Conservation (phyloP, 345 rosid species). For the Eucalyptus polybractea region DNA sequence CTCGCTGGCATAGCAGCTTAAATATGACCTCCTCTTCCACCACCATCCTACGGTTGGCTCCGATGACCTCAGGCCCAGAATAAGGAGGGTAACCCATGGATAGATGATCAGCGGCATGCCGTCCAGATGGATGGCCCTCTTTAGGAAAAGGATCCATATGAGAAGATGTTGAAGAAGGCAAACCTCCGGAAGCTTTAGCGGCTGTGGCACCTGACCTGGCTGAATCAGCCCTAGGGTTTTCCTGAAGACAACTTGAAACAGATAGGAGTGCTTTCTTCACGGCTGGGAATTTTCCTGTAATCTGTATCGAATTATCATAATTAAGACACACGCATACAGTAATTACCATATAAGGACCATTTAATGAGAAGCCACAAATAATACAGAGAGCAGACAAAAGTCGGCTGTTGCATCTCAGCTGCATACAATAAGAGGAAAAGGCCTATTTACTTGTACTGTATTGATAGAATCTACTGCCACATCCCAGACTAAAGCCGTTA, state of each 20-base stretch:
- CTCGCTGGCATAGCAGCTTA: conserved; percentile 56
- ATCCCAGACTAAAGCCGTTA: neutral
- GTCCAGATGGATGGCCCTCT: conserved; percentile 32
- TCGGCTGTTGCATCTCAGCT: neutral
- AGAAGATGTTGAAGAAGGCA: conserved; percentile 12
- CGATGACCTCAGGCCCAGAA: conserved; percentile 34
- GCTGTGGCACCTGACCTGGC: neutral
- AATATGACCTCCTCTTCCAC: conserved; percentile 53
- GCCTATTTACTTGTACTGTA: neutral
- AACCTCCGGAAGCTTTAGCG: neutral
- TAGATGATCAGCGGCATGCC: conserved; percentile 27
- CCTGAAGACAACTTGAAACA: conserved; percentile 38
- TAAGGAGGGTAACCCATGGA: conserved; percentile 44
- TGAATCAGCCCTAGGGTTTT: conserved; percentile 19
- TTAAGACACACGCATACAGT: neutral
- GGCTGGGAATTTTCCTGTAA: conserved; percentile 35
- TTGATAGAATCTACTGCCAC: neutral
- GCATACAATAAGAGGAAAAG: neutral
- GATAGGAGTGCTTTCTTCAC: conserved; percentile 54
- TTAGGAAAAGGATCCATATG: conserved; percentile 26
- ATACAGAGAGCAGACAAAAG: neutral
- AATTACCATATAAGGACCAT: neutral
- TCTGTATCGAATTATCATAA: conserved; percentile 15
- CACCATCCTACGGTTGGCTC: conserved; percentile 30
- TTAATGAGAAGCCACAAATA: neutral